These are phyloP conservation scores for Durusdinium trenchii DNA, from an alignment of 73 alveolate species.

Conservation along the genomic window DNA sequence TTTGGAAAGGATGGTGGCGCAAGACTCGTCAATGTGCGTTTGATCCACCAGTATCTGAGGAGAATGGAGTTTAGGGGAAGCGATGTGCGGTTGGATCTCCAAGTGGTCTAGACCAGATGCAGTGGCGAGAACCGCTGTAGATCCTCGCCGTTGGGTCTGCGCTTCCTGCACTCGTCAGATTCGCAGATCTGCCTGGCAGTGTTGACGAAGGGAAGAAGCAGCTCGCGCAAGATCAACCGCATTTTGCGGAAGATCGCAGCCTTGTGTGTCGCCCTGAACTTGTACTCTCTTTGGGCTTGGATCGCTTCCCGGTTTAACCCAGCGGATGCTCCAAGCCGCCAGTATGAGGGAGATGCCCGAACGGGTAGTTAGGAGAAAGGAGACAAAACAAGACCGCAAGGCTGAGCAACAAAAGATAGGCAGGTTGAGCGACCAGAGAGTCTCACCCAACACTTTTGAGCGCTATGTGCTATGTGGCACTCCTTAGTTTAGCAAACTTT, in stretches of 20 bases:
- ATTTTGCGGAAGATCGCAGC: neutral
- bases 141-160: neutral
- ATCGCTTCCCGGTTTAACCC: constrained; percentile 5
- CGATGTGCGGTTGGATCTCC: neutral
- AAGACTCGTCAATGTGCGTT: neutral
- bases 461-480: neutral
- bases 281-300: constrained; percentile 36
- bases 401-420: neutral
- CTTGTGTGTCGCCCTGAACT: neutral
- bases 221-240: neutral
- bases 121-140: neutral
- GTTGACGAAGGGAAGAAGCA: neutral
- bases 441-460: neutral
- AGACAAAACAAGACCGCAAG: too few species aligned
- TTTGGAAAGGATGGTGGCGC: neutral
- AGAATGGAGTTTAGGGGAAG: neutral
- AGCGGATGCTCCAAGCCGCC: constrained; percentile 19
- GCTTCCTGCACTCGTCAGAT: constrained; percentile 5
- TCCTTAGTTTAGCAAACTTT: neutral
- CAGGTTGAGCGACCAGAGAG: neutral
- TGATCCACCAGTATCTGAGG: neutral
- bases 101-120: neutral
- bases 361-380: too few species aligned
- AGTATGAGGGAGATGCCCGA: too few species aligned
- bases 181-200: constrained; percentile 29